Evolutionary conservation across 441 rosid genomes (phyloP).

Genomic region (Gossypium davidsonii): DNA sequence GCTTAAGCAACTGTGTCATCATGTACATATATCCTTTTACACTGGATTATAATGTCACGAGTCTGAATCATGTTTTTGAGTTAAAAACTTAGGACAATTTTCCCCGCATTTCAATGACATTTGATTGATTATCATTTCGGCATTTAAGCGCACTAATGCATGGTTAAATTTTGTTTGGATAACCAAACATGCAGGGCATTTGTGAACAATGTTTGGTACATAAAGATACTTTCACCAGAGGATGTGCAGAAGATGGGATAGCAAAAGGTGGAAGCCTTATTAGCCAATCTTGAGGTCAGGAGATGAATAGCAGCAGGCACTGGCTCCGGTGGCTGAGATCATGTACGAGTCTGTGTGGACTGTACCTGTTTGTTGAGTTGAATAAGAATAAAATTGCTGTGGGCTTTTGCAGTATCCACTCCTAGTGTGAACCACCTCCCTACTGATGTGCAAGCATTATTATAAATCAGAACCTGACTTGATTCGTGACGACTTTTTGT

Average conservation of each 20-base stretch:
- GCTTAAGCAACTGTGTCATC: neutral
- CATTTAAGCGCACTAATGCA: neutral
- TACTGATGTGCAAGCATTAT: neutral
- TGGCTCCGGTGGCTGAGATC: neutral
- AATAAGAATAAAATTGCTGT: neutral
- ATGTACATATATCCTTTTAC: neutral
- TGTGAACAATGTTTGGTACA: constrained; percentile 59
- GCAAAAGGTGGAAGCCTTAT: constrained; percentile 10
- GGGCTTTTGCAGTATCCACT: neutral
- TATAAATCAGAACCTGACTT: neutral
- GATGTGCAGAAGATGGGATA: constrained; percentile 66
- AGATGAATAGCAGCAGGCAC: neutral
- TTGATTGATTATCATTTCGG: neutral
- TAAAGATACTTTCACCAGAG: constrained; percentile 64
- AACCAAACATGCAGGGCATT: constrained; percentile 39
- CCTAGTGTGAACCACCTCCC: neutral
- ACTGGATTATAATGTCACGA: neutral
- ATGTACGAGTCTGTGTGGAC: neutral
- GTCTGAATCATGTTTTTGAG: neutral
- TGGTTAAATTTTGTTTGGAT: neutral
- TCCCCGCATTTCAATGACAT: neutral
- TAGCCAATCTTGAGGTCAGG: neutral
- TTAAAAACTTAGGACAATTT: neutral
- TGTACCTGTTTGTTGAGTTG: neutral
- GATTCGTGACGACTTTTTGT: neutral